Base-by-base conservation (phyloP, 805 yeast genomes). In the Ogataea pini region DNA sequence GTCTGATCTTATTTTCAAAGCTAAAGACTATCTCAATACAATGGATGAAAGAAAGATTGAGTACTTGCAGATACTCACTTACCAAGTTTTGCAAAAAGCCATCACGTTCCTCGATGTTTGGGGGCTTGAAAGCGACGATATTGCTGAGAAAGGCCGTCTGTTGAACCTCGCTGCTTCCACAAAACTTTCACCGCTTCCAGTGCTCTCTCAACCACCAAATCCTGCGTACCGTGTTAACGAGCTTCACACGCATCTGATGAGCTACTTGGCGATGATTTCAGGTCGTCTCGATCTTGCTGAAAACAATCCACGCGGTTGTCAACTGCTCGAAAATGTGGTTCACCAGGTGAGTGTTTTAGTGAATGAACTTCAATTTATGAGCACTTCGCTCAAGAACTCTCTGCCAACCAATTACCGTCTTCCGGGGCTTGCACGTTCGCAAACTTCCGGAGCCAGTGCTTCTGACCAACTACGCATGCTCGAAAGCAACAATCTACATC, bases 241-340 rank as follows among this genome's bases (percentile, higher is more conserved):
- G 63, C 77, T 86, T 34, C 77, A 84, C 56, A 77, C 79, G 22
- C 70, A 83, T 4, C 59, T 85, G 13, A 77, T 78, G 57, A 72
- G 79, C 1, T 86, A 86, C 58, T 70, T 86, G 53, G 83, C 85
- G 2, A 59, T 87, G 54, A 77, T 86, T 8, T 72, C 85, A 13
- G 95, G 95, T n/a, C 69, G 95, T 57, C 67, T 87, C 54, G 94
- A 87, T 63, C 72, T 87, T 64, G 80, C 86, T 29, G 94, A 87
- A 60, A 85, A 83, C 56, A 86, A 86, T 60, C 75, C 82, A 3
- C 72, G 72, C 14, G 92, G 92, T 2, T 82, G 89, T 59, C 85
- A 83, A 53, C 64, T 82, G 6, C 63, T 87, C 46, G 91, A 86
- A 57, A 72, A 76, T 14, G 69, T 87, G 13, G 78, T 83, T 2